Base-by-base conservation (phyloP, 2,329 filamentous ascomycete species). In the Aspergillaceae sp. region DNA sequence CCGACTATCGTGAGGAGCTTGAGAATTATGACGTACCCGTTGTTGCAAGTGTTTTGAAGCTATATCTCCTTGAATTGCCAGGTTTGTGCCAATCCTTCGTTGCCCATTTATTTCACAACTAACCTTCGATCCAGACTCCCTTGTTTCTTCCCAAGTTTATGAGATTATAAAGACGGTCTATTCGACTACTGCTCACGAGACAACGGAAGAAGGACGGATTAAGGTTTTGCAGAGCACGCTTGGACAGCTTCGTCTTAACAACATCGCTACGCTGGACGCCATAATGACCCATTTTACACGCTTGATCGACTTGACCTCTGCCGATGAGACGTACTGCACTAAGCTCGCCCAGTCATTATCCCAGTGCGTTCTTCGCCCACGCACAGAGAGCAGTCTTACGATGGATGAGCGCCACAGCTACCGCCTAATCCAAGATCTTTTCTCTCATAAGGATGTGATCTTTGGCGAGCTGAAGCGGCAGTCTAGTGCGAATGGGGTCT, bases 111-210 rank as follows among this genome's bases (percentile, higher is more conserved):
- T 19, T 2, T 19, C 19, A 19, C 19, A 19, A 19, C 19, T 19
- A 19, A 19, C 19, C 19, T 19, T 19, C 19, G 19, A 19, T 19
- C 19, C 19, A 19, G 92, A 98, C 69, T 97, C 92, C n/a, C 78
- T 98, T 51, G 91, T 98, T 51, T 97, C 92, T 47, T 94, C 89
- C 36, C 91, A 97, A 65, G 89, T 98, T 48, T 98, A 98, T 67
- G 94, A 98, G 71, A 97, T 98, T 62, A 84, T 98, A 64, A 90
- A 95, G 71, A 97, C 89, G 2, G 94, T 98, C 54, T 98, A 98
- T 73, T 84, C 82, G 41, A 89, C 86, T 9, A 84, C 88, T 8
- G 77, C 85, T 41, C 78, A 85, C 37, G 87, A 94, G 47, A 78
- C 80, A 10, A 82, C 83, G 3, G 87, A 94, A 57, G 77, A 82